Evolutionary conservation across 108 stramenopile species (phyloP).

Genomic region (Licmophora abbreviata): DNA sequence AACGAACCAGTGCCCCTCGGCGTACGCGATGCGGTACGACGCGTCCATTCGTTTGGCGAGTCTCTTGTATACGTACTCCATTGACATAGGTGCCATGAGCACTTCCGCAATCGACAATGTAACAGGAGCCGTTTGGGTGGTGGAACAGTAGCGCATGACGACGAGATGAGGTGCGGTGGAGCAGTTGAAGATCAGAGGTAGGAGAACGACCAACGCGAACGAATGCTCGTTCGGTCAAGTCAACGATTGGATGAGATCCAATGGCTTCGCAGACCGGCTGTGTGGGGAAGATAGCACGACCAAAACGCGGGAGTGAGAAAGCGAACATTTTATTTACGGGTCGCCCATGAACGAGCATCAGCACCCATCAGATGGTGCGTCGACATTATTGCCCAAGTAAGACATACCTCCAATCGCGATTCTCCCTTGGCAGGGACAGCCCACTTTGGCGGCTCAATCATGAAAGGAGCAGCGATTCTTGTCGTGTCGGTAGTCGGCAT

Average conservation of each 20-base stretch:
- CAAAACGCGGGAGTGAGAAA: slow-evolving; percentile 2
- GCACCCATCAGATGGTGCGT: no score
- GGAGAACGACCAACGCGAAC: slow-evolving; percentile 68
- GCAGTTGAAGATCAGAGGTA: slow-evolving; percentile 51
- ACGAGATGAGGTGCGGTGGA: slow-evolving; percentile 62
- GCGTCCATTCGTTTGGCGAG: slow-evolving; percentile 30
- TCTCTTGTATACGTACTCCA: slow-evolving; percentile 44
- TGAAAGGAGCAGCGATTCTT: neutral
- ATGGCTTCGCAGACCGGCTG: slow-evolving; percentile 64
- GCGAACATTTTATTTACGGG: neutral
- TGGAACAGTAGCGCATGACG: slow-evolving; percentile 78
- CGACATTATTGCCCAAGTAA: slow-evolving; percentile 1
- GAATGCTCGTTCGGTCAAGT: slow-evolving; percentile 52
- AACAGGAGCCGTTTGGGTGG: slow-evolving; percentile 76
- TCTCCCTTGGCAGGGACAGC: slow-evolving; percentile 72
- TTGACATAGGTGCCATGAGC: slow-evolving; percentile 78
- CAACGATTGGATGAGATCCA: slow-evolving; percentile 48
- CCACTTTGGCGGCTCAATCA: slow-evolving; percentile 62
- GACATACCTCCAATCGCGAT: slow-evolving; percentile 60
- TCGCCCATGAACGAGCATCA: neutral
- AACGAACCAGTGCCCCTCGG: slow-evolving; percentile 67
- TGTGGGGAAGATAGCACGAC: slow-evolving; percentile 3
- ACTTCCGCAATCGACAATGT: slow-evolving; percentile 73
- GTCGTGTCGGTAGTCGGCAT: neutral
- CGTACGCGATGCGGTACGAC: slow-evolving; percentile 57